Conservation (phyloP, 305 asterid species). For the Rubia tinctorum region DNA sequence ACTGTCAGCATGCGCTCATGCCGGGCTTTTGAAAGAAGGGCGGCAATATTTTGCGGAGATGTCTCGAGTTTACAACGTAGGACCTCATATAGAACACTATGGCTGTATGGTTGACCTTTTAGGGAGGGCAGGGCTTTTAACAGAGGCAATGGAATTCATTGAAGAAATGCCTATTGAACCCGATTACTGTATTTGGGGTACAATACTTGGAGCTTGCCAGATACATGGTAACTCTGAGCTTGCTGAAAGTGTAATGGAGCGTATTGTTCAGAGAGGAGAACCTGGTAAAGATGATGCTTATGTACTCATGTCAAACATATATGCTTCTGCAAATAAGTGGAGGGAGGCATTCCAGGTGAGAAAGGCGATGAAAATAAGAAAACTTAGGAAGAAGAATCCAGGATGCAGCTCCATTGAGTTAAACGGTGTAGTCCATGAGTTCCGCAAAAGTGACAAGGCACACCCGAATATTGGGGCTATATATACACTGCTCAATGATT, state of each 20-base stretch:
- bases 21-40: slow-evolving; percentile 36
- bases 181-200: slow-evolving; percentile 33
- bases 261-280: slow-evolving; percentile 24
- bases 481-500: slow-evolving; percentile 16
- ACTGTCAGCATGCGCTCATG: slow-evolving; percentile 37
- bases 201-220: slow-evolving; percentile 41
- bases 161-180: slow-evolving; percentile 34
- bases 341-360: slow-evolving; percentile 27
- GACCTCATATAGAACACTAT: slow-evolving; percentile 38
- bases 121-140: slow-evolving; percentile 33
- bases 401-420: slow-evolving; percentile 46
- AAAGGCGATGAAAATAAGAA: slow-evolving; percentile 29
- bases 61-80: slow-evolving; percentile 24
- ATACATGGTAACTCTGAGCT: slow-evolving; percentile 31
- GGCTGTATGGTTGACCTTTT: slow-evolving; percentile 48
- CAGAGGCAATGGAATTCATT: slow-evolving; percentile 29
- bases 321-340: slow-evolving; percentile 36
- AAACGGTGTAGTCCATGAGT: slow-evolving; percentile 31
- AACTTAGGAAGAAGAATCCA: slow-evolving; percentile 33
- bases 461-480: slow-evolving; percentile 31
- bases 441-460: slow-evolving; percentile 30
- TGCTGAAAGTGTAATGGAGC: slow-evolving; percentile 29
- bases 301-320: slow-evolving; percentile 40
- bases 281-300: slow-evolving; percentile 30
- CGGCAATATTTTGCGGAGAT: slow-evolving; percentile 28